Base-by-base conservation (phyloP, 2,329 filamentous ascomycete species). In the Calonectria hawksworthii region DNA sequence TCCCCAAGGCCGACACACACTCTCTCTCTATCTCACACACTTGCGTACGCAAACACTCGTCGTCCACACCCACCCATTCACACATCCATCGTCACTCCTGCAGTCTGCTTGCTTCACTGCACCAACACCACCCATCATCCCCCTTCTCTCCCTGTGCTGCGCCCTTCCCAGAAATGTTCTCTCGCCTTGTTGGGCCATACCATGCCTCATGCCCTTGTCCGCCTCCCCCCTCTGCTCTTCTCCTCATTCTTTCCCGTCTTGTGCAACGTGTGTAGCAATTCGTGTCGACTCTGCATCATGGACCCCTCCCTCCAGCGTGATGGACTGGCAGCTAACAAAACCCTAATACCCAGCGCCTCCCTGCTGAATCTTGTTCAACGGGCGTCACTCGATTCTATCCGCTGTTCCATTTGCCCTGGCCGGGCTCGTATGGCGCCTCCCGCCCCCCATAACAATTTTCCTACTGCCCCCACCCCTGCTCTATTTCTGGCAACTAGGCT, bases 401-500 rank as follows among this genome's bases (percentile, higher is more conserved):
- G 34, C 63, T 52, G 44, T 65, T 66, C 61, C 61, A 72, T 65
- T 41, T 50, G 47, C 64, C 65, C 23, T 47, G 56, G 36, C 65
- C 47, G 23, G 51, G 61, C 66, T 64, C 54, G 52, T 59, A 52
- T 52, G 56, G 66, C 34, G 18, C 64, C 41, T 67, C 50, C 63
- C 47, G 68, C 38, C 66, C 30, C 54, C 71, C 21, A 32, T 47
- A 23, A 30, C 65, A 44, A 63, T 44, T 34, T 51, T 54, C 36
- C 41, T 59, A 47, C 14, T 61, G 38, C 41, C 63, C 63, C 61
- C 36, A n/a, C 38, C 69, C 69, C 66, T 66, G 71, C 66, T 38
- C 59, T 70, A 70, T 66, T 68, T 63, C 76, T 76, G 72, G 75
- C 56, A 38, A 28, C 34, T 26, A 77, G 61, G 56, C 78, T 70